Conservation (phyloP, 1,139 yeast genomes). For the Wickerhamomyces sp. region DNA sequence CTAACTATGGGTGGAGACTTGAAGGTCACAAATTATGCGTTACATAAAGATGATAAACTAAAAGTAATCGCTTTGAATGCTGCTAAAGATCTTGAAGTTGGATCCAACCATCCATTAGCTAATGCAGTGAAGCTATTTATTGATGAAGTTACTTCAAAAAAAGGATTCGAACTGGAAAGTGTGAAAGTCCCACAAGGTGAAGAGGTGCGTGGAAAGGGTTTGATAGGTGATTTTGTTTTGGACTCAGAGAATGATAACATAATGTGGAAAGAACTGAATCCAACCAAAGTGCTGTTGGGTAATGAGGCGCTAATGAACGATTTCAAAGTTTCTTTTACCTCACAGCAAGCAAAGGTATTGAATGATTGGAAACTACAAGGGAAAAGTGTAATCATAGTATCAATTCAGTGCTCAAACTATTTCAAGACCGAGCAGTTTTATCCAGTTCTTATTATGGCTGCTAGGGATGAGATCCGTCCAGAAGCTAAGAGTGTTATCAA, state of each 20-base stretch:
- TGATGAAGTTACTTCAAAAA: slow-evolving; percentile 19
- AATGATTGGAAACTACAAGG: slow-evolving; percentile 57
- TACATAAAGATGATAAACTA: slow-evolving; percentile 21
- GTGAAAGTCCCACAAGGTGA: slow-evolving; percentile 45
- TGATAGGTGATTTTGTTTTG: slow-evolving; percentile 38
- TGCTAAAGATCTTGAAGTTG: slow-evolving; percentile 55
- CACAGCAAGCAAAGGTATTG: slow-evolving; percentile 30
- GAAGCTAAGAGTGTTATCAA: slow-evolving; percentile 55
- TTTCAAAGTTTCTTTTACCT: slow-evolving; percentile 27
- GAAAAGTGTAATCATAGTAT: slow-evolving; percentile 60
- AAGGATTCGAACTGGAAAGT: slow-evolving; percentile 25
- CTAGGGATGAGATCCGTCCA: slow-evolving; percentile 60
- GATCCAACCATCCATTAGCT: slow-evolving; percentile 72
- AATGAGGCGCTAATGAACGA: slow-evolving; percentile 56
- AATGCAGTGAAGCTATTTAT: slow-evolving; percentile 48
- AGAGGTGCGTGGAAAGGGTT: slow-evolving; percentile 57
- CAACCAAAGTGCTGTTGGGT: slow-evolving; percentile 51
- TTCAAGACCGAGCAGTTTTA: slow-evolving; percentile 32
- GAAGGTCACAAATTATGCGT: slow-evolving; percentile 46
- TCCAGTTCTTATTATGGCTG: slow-evolving; percentile 48
- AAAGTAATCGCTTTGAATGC: slow-evolving; percentile 39
- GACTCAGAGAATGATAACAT: slow-evolving; percentile 22
- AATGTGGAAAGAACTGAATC: slow-evolving; percentile 31
- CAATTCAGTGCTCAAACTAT: slow-evolving; percentile 31
- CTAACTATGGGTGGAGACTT: slow-evolving; percentile 61